These are phyloP conservation scores for Solanum hybrid DNA, from an alignment of 305 asterid species.

Conservation along the genomic window DNA sequence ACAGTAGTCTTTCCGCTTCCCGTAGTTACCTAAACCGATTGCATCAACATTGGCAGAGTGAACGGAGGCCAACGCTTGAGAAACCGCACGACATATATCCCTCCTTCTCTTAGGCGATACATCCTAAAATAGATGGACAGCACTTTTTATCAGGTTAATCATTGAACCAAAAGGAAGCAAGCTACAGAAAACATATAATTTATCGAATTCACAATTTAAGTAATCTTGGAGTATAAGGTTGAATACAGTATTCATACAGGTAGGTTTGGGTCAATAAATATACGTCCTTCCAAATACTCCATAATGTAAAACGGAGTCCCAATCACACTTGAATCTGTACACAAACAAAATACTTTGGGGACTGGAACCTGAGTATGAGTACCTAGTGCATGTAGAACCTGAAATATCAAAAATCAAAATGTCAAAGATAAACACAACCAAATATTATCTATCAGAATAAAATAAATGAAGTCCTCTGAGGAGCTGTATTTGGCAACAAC, in stretches of 20 bases:
- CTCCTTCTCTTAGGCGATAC: constrained; percentile 58
- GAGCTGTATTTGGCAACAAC: not conserved
- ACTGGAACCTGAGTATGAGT: constrained; percentile 77
- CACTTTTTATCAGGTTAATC: not conserved
- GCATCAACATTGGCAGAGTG: constrained; percentile 77
- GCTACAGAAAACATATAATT: not conserved
- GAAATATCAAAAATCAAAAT: constrained; percentile 20
- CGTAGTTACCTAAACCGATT: constrained; percentile 60
- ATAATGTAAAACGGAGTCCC: constrained; percentile 95
- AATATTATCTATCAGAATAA: not conserved
- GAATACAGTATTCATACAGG: constrained; percentile 43
- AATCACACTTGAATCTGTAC: constrained; percentile 70
- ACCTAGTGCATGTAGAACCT: constrained; percentile 85
- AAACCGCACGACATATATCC: constrained; percentile 56
- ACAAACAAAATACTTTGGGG: constrained; percentile 81
- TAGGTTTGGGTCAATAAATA: constrained; percentile 67
- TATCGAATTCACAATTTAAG: not conserved
- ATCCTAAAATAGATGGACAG: constrained; percentile 28
- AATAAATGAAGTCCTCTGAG: not conserved
- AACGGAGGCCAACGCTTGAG: constrained; percentile 73
- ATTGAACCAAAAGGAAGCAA: not conserved
- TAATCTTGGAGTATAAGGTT: not conserved
- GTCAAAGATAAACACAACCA: not conserved
- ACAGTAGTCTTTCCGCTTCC: constrained; percentile 69
- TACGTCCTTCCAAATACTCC: constrained; percentile 94